phyloP scores from a whole-genome alignment of 2,329 filamentous ascomycete species.

The Dactylellina parvicollis region DNA sequence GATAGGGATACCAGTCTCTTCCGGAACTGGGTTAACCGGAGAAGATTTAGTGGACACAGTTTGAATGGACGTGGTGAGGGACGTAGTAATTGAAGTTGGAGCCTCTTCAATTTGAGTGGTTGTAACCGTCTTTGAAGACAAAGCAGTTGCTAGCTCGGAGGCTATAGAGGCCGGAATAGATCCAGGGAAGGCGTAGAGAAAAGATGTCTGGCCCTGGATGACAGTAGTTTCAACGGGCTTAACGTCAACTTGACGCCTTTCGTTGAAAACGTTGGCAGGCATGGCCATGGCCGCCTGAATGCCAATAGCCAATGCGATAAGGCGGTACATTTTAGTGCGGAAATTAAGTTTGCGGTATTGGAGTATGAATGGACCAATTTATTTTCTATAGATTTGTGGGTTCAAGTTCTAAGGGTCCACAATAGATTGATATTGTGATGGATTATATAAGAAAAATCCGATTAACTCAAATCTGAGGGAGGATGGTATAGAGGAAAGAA shows the following conservation, averaged over 20 bases:
- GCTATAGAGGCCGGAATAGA: constrained; percentile 9
- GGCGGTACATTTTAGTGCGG: background rate
- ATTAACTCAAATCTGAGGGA: too few relatives aligned
- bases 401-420: too few relatives aligned
- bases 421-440: too few relatives aligned
- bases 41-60: background rate
- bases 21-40: background rate
- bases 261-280: background rate
- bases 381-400: too few relatives aligned
- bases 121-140: background rate
- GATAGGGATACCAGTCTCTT: background rate
- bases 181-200: constrained; percentile 5
- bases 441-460: too few relatives aligned
- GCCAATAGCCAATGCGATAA: background rate
- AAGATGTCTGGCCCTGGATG: background rate
- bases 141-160: background rate
- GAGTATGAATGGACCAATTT: too few relatives aligned
- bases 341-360: too few relatives aligned
- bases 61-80: background rate
- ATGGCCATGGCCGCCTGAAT: constrained; percentile 2
- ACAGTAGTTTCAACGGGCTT: constrained; percentile 6
- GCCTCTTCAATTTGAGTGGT: background rate
- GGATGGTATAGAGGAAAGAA: too few relatives aligned
- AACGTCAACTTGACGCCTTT: background rate
- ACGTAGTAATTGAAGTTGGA: background rate